Conservation (phyloP, 495 filamentous ascomycete species). For the Penicillium lagena region DNA sequence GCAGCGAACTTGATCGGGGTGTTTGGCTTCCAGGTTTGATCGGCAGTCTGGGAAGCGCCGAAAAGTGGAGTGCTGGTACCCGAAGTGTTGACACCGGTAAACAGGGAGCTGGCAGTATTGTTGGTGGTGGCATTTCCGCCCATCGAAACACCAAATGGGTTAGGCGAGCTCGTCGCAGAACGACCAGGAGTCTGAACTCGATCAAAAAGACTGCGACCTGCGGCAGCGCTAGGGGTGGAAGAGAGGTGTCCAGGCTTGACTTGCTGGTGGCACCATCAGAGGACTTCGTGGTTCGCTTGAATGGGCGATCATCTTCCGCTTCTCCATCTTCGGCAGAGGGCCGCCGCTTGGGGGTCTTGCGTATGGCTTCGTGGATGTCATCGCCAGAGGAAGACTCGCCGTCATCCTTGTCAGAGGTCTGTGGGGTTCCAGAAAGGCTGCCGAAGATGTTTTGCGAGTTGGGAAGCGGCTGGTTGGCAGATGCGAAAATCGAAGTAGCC, state of each 20-base stretch:
- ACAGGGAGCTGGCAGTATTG: no score
- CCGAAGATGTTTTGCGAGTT: slow-evolving; percentile 54
- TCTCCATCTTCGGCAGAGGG: slow-evolving; percentile 17
- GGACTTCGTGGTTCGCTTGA: slow-evolving; percentile 14
- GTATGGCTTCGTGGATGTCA: slow-evolving; percentile 12
- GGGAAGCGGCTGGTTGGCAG: slow-evolving; percentile 16
- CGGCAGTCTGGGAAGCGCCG: slow-evolving; percentile 14
- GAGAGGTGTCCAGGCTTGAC: slow-evolving; percentile 20
- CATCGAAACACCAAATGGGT: no score
- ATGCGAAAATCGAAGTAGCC: slow-evolving; percentile 14
- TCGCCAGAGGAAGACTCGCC: slow-evolving; percentile 9
- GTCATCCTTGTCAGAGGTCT: slow-evolving; percentile 20
- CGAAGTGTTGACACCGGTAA: no score
- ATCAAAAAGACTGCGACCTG: slow-evolving; percentile 52
- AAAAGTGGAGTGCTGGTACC: no score
- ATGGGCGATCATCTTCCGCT: slow-evolving; percentile 17
- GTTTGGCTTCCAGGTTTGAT: slow-evolving; percentile 50
- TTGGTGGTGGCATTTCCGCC: no score
- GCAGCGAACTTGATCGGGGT: slow-evolving; percentile 44
- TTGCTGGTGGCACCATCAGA: slow-evolving; percentile 17
- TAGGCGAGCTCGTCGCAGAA: no score
- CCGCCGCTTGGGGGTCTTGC: slow-evolving; percentile 10
- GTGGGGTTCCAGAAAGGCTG: slow-evolving; percentile 50
- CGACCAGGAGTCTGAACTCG: slow-evolving; percentile 33
- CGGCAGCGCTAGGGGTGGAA: slow-evolving; percentile 22